These are phyloP conservation scores for Phytophthora ramorum DNA, from an alignment of 352 stramenopile species.

Conservation along the genomic window DNA sequence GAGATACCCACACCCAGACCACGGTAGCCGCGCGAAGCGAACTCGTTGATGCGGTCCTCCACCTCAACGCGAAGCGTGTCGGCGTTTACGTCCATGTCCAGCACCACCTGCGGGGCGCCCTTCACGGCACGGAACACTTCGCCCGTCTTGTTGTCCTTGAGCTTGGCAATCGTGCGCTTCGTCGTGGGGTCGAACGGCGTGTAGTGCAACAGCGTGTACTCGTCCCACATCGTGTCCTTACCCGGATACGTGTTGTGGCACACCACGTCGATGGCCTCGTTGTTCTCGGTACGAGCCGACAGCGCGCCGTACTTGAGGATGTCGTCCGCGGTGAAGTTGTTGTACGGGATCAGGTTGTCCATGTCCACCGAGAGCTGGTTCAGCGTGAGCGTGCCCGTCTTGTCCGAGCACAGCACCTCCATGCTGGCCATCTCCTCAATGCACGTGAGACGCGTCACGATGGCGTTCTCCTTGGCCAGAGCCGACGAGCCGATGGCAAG, in stretches of 20 bases:
- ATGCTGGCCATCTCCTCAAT: conserved; percentile 95
- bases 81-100: conserved; percentile 82
- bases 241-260: conserved; percentile 81
- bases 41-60: conserved; percentile 86
- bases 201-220: conserved; percentile 83
- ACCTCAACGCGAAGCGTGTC: conserved; percentile 66
- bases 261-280: conserved; percentile 78
- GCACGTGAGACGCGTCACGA: conserved; percentile 92
- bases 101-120: conserved; percentile 91
- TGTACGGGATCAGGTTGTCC: conserved; percentile 84
- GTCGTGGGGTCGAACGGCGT: conserved; percentile 85
- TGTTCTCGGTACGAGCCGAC: conserved; percentile 75
- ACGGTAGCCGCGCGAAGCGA: conserved; percentile 68
- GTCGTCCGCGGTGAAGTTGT: conserved; percentile 60
- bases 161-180: conserved; percentile 93
- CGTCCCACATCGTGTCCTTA: conserved; percentile 81
- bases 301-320: conserved; percentile 72
- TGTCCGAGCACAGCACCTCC: conserved; percentile 95
- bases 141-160: conserved; percentile 82
- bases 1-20: no score
- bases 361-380: conserved; percentile 96
- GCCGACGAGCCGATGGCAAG: conserved; percentile 92
- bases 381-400: conserved; percentile 95
- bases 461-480: conserved; percentile 91
- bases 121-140: conserved; percentile 93